Evolutionary conservation across 2,329 filamentous ascomycete species (phyloP), one percentile per base, ranked within the genome.

Genomic region (Xylaria arbuscula): DNA sequence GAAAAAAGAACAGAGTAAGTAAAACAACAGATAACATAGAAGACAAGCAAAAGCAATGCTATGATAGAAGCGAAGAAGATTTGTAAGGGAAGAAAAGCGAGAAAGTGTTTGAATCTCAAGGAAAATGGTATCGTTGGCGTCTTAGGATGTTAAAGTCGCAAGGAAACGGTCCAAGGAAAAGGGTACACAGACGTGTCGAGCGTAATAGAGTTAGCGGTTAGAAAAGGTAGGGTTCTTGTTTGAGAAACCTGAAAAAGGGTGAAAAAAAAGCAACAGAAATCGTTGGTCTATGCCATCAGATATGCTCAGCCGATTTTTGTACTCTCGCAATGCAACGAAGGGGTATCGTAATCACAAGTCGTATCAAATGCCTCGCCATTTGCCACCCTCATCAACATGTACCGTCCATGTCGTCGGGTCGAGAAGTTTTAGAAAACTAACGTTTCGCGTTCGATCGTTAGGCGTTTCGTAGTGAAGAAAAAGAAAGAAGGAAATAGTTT

Each of bases 291-390:
- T 71, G 64, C 61, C 69, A 53, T 67, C 58, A 47, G 51, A 64
- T 64, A 68, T 63, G 48, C 61, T 60, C 58, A 60, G 22, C 61
- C 58, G 50, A 56, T 56, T 62, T 70, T 62, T 65, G 45, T 67
- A 60, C 59, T 69, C 64, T 71, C 64, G 61, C 69, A 62, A 72
- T 72, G 69, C 62, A 68, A 66, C 64, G 74, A 75, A 69, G 66
- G 72, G 71, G 71, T 73, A 70, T 71, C 66, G 57, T 70, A 72
- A 73, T 71, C 69, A 71, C 70, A 68, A 71, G 66, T 75, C 71
- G 72, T 73, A 66, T 73, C 13, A 58, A 65, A 66, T 68, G 68
- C 65, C 60, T 62, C 60, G 59, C 63, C 55, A 45, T 59, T 47
- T 68, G 47, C 58, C 24, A 22, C 17, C 48, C 24, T 57, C 47